Conservation (phyloP, 192 early-diverging fungal species). For the Coemansia sp. region DNA sequence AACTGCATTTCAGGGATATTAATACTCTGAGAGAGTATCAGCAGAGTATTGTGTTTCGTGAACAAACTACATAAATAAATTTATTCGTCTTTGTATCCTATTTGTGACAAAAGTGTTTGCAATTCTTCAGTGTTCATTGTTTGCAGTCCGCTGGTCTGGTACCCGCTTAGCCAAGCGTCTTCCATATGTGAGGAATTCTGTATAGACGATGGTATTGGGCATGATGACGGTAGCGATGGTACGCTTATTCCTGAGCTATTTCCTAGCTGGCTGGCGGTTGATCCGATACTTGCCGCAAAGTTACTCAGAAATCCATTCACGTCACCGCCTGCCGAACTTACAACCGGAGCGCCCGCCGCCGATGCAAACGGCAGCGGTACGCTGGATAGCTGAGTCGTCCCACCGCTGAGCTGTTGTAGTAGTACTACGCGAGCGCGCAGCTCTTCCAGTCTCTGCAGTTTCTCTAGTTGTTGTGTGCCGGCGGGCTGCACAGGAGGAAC, state of each 20-base stretch:
- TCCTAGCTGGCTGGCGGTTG: conserved; percentile 47
- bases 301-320: conserved; percentile 47
- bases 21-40: conserved; percentile 46
- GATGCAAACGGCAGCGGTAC: neutral
- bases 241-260: neutral
- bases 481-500: conserved; percentile 3
- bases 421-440: conserved; percentile 42
- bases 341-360: neutral
- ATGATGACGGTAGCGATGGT: neutral
- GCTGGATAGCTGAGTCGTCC: neutral
- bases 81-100: conserved; percentile 17
- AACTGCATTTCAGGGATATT: conserved; percentile 43
- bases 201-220: neutral
- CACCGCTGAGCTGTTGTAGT: conserved; percentile 43
- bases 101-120: conserved; percentile 11
- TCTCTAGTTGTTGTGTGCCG: conserved; percentile 31
- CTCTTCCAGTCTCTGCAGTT: conserved; percentile 52
- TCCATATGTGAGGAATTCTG: neutral
- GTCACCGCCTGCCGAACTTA: conserved; percentile 9
- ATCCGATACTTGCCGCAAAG: conserved; percentile 54
- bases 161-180: neutral
- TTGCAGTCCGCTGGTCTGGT: neutral
- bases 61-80: conserved; percentile 9
- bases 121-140: conserved; percentile 20
- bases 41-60: conserved; percentile 26